A percentile compares a stretch with the other conserved stretches of the same genome.
phyloP scores from a whole-genome alignment of 2,329 filamentous ascomycete species.

The Cadophora sp. region DNA sequence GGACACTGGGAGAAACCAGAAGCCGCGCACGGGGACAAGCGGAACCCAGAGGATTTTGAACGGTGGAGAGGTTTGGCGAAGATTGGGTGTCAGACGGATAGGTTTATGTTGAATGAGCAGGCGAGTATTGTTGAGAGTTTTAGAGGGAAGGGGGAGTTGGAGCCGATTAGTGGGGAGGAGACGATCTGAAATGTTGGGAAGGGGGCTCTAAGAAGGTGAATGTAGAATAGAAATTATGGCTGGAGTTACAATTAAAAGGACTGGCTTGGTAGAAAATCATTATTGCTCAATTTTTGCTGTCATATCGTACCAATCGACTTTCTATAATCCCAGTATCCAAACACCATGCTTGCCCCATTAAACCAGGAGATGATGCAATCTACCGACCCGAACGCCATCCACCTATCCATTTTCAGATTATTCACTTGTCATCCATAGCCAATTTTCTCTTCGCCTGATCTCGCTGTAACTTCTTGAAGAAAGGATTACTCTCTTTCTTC shows the following conservation, averaged over 20 bases:
- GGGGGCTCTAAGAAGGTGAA: neutral
- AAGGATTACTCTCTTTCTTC: constrained; percentile 61
- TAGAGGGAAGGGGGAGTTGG: constrained; percentile 54
- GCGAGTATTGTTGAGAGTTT: constrained; percentile 57
- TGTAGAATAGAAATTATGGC: neutral
- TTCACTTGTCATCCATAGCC: constrained; percentile 41
- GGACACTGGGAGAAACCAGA: constrained; percentile 60
- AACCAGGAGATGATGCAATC: neutral
- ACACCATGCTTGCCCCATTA: constrained; percentile 3
- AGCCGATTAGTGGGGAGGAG: constrained; percentile 50
- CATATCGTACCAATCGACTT: neutral
- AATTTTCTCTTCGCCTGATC: constrained; percentile 64
- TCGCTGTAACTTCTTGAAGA: constrained; percentile 71
- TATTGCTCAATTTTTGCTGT: neutral
- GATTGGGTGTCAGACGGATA: constrained; percentile 56
- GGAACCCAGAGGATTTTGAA: constrained; percentile 51
- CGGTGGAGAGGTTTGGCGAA: constrained; percentile 57
- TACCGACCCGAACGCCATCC: constrained; percentile 5
- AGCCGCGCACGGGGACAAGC: constrained; percentile 46
- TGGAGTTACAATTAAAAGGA: neutral
- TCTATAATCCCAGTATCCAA: neutral
- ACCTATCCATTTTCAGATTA: neutral
- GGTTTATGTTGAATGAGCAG: constrained; percentile 60
- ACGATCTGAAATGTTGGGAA: constrained; percentile 26
- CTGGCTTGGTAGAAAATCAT: neutral